Base-by-base conservation (phyloP, 495 filamentous ascomycete genomes). In the Friedmanniomyces simplex region DNA sequence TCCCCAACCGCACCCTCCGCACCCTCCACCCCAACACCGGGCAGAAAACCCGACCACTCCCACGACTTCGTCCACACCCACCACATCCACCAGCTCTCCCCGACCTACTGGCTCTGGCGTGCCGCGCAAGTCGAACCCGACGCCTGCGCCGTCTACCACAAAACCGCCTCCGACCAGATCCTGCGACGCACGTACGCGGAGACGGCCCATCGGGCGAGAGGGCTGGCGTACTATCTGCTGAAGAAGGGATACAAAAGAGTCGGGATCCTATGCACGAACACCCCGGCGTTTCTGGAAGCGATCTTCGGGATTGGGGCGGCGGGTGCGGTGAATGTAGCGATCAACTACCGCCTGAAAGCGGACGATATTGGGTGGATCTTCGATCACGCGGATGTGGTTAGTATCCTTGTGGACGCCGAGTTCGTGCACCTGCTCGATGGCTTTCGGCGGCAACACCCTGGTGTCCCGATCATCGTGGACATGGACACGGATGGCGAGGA, bases 281-380 rank as follows among this genome's bases (percentile, higher is more conserved):
- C 93, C 5, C 93, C 93, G 2, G 93, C 89, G 0, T 96, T 96
- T 68, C 73, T 97, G 20, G 91, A 97, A 71, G 77, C 81, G 1
- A 85, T 96, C 49, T 98, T 90, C 64, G 93, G 87, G 6, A 87
- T 96, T 65, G 83, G 81, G 1, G 93, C 90, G 22, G 90, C 88
- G 1, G 89, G 89, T 8, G 88, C 74, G 11, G 78, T 95, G 11
- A 85, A 88, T 62, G 83, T 95, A 58, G 82, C 82, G 7, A 85
- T 90, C n/a, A 98, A 98, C 64, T 93, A 94, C 68, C 78, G 93
- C 6, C 72, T 98, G 22, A 96, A 95, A 67, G 72, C 78, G 18
- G 88, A 89, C 55, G 93, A 98, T 72, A 84, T 98, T 47, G 69
- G 77, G 10, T 98, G 96, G 68, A 96, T 98, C 47, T 88, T 98